Conservation (phyloP, 768 basidiomycete genomes). For the Auriscalpium vulgare region DNA sequence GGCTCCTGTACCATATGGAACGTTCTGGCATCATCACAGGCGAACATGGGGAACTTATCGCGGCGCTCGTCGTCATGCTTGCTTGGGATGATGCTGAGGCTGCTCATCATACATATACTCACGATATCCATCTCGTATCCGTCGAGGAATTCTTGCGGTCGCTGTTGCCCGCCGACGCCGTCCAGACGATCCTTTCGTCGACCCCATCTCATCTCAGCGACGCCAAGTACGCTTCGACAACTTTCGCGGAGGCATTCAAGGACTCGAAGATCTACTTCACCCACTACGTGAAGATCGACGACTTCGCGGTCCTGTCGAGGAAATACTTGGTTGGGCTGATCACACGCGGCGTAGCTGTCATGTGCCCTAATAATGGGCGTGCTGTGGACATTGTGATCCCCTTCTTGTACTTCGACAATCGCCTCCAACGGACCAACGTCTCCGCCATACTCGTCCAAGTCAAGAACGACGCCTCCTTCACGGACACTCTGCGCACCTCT, state of each 20-base stretch:
- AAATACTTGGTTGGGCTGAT: background rate
- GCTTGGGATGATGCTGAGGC: slow-evolving; percentile 18
- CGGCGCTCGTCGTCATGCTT: slow-evolving; percentile 13
- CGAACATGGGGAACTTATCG: slow-evolving; percentile 18
- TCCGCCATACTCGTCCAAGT: slow-evolving; percentile 1
- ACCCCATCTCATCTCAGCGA: no score
- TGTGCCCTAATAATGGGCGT: background rate
- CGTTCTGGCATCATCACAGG: slow-evolving; percentile 16
- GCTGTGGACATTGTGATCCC: background rate
- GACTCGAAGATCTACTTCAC: background rate
- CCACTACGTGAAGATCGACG: background rate
- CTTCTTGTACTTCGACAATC: background rate
- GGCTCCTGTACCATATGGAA: background rate
- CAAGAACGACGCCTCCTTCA: background rate
- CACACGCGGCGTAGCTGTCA: background rate
- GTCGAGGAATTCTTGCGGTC: no score
- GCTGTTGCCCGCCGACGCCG: no score
- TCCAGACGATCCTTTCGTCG: no score
- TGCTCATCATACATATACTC: no score
- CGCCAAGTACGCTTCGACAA: background rate
- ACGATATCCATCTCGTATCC: no score
- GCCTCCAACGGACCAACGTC: background rate
- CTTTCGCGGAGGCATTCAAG: slow-evolving; percentile 14
- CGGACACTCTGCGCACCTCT: background rate
- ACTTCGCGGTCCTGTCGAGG: background rate